Base-by-base conservation (phyloP, 225 moss, liverwort and hornwort species). In the Bryoerythrophyllum caledonicum region DNA sequence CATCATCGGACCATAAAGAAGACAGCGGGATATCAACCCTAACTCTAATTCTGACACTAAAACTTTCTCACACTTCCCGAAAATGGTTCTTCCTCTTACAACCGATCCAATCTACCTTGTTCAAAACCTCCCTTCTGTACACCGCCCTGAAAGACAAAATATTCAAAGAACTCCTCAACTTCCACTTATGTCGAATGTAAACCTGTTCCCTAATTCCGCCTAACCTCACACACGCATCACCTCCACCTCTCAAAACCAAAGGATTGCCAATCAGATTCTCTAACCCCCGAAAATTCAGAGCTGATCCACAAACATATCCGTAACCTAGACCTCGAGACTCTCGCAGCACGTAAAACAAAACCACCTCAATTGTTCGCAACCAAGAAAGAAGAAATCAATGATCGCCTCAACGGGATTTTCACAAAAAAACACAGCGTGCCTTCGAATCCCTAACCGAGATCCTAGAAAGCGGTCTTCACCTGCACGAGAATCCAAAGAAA, bases 1-100 rank as follows among this genome's bases (percentile, higher is more conserved):
- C 84, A 84, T 84, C 80, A 84, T 79, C 72, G 73, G 73, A 80
- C 68, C 80, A 80, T 80, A 74, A 72, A 68, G 68, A 73, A 53
- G 44, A 77, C 73, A 15, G 32, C 49, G 61, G 27, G 58, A 75
- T 67, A 75, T 75, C 65, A 77, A 40, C 78, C 74, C 77, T 77
- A 73, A 73, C 68, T 73, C 73, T 43, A 77, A 73, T 69, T 73
- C 73, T 43, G 73, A 43, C 46, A 62, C 73, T 23, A 28, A 38
- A 70, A 27, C 28, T 46, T 51, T 64, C 54, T 27, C 43, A 13
- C 30, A 1, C 55, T 56, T 25, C 26, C 41, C 40, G 24, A 68
- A 62, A 54, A 62, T 51, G 52, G 32, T 58, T 69, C 51, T 35
- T 20, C 65, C 37, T 48, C 25, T 66, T 10, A 35, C 53, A 56